Evolutionary conservation across 73 alveolate genomes (phyloP).

Genomic region (Paramecium pentaurelia): DNA sequence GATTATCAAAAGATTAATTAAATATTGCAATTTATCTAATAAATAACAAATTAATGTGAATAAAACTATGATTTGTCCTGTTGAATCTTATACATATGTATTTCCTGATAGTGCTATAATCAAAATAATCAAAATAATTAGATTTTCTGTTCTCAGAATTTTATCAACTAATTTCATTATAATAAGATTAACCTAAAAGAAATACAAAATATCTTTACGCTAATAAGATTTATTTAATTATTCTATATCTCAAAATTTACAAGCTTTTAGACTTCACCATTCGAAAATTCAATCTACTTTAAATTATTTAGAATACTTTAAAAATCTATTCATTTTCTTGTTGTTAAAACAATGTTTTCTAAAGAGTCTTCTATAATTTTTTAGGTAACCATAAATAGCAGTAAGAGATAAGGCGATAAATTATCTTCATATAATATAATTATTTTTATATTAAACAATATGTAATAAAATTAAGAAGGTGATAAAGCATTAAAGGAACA

Average conservation of each 20-base stretch:
- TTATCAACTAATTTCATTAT: neutral
- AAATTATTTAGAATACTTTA: neutral
- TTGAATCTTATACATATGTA: neutral
- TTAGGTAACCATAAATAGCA: conserved; percentile 10
- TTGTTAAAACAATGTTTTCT: neutral
- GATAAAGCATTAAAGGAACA: neutral
- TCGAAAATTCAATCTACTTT: conserved; percentile 1
- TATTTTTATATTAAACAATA: neutral
- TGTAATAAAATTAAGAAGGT: neutral
- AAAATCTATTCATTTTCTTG: neutral
- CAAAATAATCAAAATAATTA: neutral
- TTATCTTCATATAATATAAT: neutral
- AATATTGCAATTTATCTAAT: neutral
- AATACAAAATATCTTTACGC: neutral
- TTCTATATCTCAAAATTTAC: neutral
- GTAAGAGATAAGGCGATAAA: neutral
- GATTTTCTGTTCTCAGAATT: neutral
- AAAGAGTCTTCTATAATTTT: neutral
- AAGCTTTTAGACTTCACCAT: neutral
- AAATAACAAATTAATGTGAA: neutral
- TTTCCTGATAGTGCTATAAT: neutral
- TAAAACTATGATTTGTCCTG: neutral
- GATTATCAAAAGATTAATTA: neutral
- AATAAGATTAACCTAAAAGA: neutral
- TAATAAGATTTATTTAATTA: neutral